Conservation (phyloP, 306 rosid genomes). For the Ormosia semicastrata region DNA sequence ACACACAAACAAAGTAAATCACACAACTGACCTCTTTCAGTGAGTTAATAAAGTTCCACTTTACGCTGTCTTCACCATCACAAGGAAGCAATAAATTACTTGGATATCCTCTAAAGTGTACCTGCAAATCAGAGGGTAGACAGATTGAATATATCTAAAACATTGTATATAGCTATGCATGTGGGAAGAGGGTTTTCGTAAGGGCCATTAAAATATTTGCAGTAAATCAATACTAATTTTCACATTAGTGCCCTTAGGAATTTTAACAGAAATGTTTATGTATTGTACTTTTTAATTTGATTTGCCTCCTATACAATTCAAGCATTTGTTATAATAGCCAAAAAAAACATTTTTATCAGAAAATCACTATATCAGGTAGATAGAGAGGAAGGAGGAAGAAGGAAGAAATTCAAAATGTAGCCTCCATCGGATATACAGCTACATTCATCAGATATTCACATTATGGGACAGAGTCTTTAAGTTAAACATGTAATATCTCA, state of each 20-base stretch:
- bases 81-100: conserved; percentile 71
- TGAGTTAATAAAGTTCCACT: conserved; percentile 94
- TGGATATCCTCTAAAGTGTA: conserved; percentile 93
- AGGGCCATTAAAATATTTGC: neutral
- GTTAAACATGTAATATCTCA: neutral
- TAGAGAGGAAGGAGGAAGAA: neutral
- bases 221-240: neutral
- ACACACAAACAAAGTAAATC: neutral
- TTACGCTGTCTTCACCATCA: conserved; percentile 87
- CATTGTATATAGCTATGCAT: neutral
- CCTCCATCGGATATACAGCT: neutral
- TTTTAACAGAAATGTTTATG: neutral
- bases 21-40: conserved; percentile 76
- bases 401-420: conserved; percentile 7
- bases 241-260: neutral
- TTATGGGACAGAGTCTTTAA: neutral
- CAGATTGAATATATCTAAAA: conserved; percentile 14
- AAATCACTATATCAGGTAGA: neutral
- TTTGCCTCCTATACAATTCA: neutral
- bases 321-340: neutral
- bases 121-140: conserved; percentile 48
- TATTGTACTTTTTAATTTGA: neutral
- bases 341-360: neutral
- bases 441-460: conserved; percentile 13
- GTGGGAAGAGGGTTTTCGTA: neutral